Evolutionary conservation across 495 filamentous ascomycete species (phyloP), one percentile per base, ranked within the genome.

Genomic region (Penicillium pulvis): DNA sequence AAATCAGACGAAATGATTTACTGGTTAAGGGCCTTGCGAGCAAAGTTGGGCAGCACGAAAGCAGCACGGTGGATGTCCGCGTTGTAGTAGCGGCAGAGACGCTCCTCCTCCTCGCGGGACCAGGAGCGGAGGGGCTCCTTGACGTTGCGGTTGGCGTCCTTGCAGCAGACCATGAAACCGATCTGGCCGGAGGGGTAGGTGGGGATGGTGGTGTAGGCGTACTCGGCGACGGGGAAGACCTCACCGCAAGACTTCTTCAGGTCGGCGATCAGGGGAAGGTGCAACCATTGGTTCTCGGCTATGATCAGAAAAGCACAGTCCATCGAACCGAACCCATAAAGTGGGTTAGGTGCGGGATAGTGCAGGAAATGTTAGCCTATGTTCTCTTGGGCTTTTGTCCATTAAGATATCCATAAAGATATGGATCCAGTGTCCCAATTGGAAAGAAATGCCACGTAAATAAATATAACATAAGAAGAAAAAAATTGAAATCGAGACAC

Each of bases 211-310:
- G 95, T 98, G 86, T 96, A 99, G 62, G 90, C 95, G 83, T 98
- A 99, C 79, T 98, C 95, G 73, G 87, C 95, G 56, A 88, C 87
- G 50, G 95, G 93, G 87, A 99, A 99, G 75, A 99, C 90, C 78
- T 97, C 91, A 63, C 87, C 85, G 87, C 95, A 98, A 67, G 92
- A 80, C 83, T 97, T 95, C 83, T 93, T 94, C 62, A 99, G 87
- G 75, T 90, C 81, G 65, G 83, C 82, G 74, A 99, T 98, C 60
- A 98, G 84, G 53, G 87, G 80, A 53, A 98, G 85, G 80, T 99
- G 95, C 54, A 98, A 89, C 94, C 93, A 98, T 82, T 95, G 93
- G 86, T 96, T 99, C 82, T 99, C 95, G 61, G 92, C 94, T 97
- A 71, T 70, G 63, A 33, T 26, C 51, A 11, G 6, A 17, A 49